Evolutionary conservation across 2,329 filamentous ascomycete genomes (phyloP), one percentile per base, ranked within the genome.

Genomic region (Alternaria brassicicola): DNA sequence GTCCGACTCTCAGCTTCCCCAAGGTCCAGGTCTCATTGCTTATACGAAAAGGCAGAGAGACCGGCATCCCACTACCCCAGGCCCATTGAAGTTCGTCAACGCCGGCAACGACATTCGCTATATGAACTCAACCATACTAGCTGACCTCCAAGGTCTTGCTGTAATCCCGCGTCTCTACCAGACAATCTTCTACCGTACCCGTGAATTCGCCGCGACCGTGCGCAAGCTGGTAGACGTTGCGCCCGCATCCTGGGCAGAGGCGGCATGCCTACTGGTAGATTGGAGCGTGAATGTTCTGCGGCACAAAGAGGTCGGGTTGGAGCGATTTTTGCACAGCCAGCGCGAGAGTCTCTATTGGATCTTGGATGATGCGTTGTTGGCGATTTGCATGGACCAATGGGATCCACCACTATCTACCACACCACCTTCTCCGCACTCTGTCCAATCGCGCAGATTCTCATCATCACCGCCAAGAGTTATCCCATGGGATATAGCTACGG

Each of bases 301-400:
- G 13, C 52, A 57, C 13, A 21, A 54, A 3, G 25, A 30, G 17
- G 23, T 64, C 3, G 17, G 50, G 6, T 52, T 66, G 21, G 56
- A 64, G 21, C 30, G 45, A 1, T 63, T 66, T n/a, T 39, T 66
- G 35, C 52, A 55, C 25, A 58, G 62, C 23, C 62, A 65, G 42
- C 52, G 62, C 4, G 51, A 58, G 13, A 66, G 64, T 26, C 45
- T 66, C 10, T 66, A 65, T 47, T 61, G 55, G 57, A 59, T 63
- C 0, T 35, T 66, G 13, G 64, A 66, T 48, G 57, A 66, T 51
- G 55, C 59, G n/a, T 23, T 66, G 25, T 52, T 66, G 21, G 52
- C 47, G 3, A 59, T 66, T 15, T 62, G 55, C 26, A 9, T 63
- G 13, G 59, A 59, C 15, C 48, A 58, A 41, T 66, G 64, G 59